Percentiles rank a stretch among this genome's conserved stretches.
Evolutionary conservation across 1,284 basidiomycete genomes (phyloP).

Genomic region (Abortiporus biennis): DNA sequence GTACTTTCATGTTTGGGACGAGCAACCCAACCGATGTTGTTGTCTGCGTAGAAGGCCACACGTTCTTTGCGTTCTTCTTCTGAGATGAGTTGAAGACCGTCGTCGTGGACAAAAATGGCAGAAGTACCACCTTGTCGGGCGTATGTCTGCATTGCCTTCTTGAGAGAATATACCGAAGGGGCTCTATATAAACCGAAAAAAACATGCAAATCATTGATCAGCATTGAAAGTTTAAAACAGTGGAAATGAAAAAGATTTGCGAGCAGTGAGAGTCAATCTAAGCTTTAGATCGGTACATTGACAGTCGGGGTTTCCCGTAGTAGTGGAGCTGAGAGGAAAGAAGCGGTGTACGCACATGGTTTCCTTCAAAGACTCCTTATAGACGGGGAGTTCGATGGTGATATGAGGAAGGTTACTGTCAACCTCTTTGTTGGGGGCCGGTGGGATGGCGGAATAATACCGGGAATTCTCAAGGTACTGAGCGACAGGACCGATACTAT

Average conservation of each 20-base stretch:
- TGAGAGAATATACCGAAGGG: conserved; percentile 76
- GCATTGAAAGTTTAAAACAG: neutral
- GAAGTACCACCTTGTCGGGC: conserved; percentile 78
- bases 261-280: too few species aligned
- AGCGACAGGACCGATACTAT: conserved; percentile 63
- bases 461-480: conserved; percentile 71
- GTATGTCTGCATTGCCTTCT: conserved; percentile 84
- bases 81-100: conserved; percentile 47
- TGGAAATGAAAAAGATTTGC: too few species aligned
- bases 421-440: conserved; percentile 53
- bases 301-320: too few species aligned
- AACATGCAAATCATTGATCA: neutral
- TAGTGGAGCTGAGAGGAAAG: conserved; percentile 2
- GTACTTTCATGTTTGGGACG: conserved; percentile 40
- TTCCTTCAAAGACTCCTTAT: conserved; percentile 67
- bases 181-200: conserved; percentile 31
- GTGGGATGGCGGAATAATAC: conserved; percentile 62
- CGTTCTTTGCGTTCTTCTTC: conserved; percentile 30
- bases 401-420: conserved; percentile 64
- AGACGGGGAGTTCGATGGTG: conserved; percentile 76
- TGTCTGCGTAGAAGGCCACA: conserved; percentile 44
- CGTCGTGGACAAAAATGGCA: conserved; percentile 72
- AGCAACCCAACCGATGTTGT: conserved; percentile 51
- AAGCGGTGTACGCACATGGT: conserved; percentile 47
- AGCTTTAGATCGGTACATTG: too few species aligned